A percentile compares a stretch with the other conserved stretches of the same genome.
Evolutionary conservation across 805 yeast species (phyloP).

Genomic region (Lachancea meyersii): DNA sequence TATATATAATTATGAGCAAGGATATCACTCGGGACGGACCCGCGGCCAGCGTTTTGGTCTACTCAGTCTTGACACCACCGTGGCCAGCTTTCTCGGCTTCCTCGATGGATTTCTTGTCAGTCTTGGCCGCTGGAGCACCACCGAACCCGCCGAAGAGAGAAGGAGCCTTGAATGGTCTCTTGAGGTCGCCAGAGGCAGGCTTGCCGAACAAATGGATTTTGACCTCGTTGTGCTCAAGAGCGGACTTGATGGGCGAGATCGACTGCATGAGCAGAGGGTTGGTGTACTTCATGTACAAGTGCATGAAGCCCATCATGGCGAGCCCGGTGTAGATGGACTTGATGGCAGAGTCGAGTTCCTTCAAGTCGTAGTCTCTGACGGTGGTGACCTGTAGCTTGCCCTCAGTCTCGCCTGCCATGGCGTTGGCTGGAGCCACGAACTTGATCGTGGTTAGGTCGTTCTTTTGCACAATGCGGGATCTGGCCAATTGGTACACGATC

Average conservation of each 20-base stretch:
- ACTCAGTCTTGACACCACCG: constrained; percentile 87
- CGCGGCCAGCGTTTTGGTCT: no score
- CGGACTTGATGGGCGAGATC: constrained; percentile 82
- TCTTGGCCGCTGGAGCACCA: constrained; percentile 47
- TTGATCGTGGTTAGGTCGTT: constrained; percentile 90
- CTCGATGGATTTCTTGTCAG: constrained; percentile 82
- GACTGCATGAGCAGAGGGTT: constrained; percentile 95
- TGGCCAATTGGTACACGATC: constrained; percentile 59
- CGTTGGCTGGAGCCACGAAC: constrained; percentile 78
- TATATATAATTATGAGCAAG: no score
- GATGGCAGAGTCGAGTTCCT: constrained; percentile 72
- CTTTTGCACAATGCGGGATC: constrained; percentile 55
- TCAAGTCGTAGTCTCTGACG: constrained; percentile 88
- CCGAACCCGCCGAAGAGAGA: constrained; percentile 61
- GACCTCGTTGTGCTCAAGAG: constrained; percentile 83
- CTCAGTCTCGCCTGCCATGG: constrained; percentile 66
- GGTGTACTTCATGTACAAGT: constrained; percentile 92
- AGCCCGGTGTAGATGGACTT: constrained; percentile 80
- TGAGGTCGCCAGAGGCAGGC: constrained; percentile 81
- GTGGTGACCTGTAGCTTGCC: constrained; percentile 79
- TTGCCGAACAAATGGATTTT: constrained; percentile 82
- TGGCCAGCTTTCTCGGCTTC: constrained; percentile 78
- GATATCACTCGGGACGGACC: no score
- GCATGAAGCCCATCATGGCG: constrained; percentile 99
- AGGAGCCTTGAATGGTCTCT: constrained; percentile 93